A percentile compares a stretch with the other conserved stretches of the same genome.
phyloP scores from a whole-genome alignment of 225 moss, liverwort and hornwort genomes.

The Marchantia polymorpha region DNA sequence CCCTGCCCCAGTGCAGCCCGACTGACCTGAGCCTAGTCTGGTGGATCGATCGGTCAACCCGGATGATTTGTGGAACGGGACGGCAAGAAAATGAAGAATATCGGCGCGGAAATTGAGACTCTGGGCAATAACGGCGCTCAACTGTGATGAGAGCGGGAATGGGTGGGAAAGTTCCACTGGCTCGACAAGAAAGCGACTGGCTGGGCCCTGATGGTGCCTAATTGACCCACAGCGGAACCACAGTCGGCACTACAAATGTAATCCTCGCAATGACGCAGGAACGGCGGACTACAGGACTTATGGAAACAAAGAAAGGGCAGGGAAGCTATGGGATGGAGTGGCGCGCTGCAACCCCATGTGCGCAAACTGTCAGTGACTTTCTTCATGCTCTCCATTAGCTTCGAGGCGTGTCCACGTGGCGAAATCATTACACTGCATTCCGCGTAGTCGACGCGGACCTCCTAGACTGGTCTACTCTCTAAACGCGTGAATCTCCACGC shows the following conservation, averaged over 20 bases:
- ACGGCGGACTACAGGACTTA: not conserved
- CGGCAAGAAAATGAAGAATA: not conserved
- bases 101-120: no score
- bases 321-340: not conserved
- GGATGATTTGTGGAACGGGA: not conserved
- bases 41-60: not conserved
- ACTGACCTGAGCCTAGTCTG: not conserved
- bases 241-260: not conserved
- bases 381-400: not conserved
- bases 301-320: not conserved
- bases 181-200: not conserved
- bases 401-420: not conserved
- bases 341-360: not conserved
- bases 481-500: constrained; percentile 16
- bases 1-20: not conserved
- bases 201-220: not conserved
- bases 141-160: not conserved
- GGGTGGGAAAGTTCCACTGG: not conserved
- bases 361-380: not conserved
- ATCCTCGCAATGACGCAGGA: not conserved
- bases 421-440: constrained; percentile 3
- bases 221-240: not conserved
- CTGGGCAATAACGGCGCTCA: no score
- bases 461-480: not conserved
- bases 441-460: constrained; percentile 13